phyloP scores from a whole-genome alignment of 2,329 filamentous ascomycete genomes.

The Botrytis byssoidea region DNA sequence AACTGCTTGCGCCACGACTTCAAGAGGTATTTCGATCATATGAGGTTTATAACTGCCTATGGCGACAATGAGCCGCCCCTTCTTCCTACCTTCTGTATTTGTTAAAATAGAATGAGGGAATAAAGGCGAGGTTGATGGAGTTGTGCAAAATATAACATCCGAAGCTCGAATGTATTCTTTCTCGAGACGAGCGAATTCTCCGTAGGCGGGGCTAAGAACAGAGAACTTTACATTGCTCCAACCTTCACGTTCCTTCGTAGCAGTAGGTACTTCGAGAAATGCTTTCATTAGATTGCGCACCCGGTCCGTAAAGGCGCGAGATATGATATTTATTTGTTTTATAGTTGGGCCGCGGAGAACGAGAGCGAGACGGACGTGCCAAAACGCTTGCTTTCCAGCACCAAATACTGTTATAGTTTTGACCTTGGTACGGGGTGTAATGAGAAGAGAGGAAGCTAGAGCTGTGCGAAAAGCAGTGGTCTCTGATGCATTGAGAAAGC shows the following conservation, averaged over 20 bases:
- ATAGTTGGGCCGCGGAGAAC: slow-evolving; percentile 70
- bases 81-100: slow-evolving; percentile 64
- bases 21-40: slow-evolving; percentile 82
- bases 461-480: slow-evolving; percentile 81
- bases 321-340: slow-evolving; percentile 79
- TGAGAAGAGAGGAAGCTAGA: slow-evolving; percentile 65
- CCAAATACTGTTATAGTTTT: slow-evolving; percentile 82
- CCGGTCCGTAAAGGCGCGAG: slow-evolving; percentile 64
- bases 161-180: slow-evolving; percentile 69
- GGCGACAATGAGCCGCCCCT: slow-evolving; percentile 69
- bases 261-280: slow-evolving; percentile 46
- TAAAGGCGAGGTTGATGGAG: slow-evolving; percentile 69
- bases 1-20: slow-evolving; percentile 65
- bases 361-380: slow-evolving; percentile 85
- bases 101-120: slow-evolving; percentile 75
- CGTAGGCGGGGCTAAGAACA: slow-evolving; percentile 66
- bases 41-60: slow-evolving; percentile 67
- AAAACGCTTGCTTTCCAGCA: slow-evolving; percentile 86
- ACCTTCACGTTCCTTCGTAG: slow-evolving; percentile 56
- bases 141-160: slow-evolving; percentile 87
- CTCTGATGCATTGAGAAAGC: slow-evolving; percentile 69
- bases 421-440: slow-evolving; percentile 64
- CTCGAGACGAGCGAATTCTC: slow-evolving; percentile 63
- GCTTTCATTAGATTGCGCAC: slow-evolving; percentile 52
- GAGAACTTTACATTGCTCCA: slow-evolving; percentile 67